phyloP scores from a whole-genome alignment of 495 filamentous ascomycete genomes.

The Tuber calosporum region DNA sequence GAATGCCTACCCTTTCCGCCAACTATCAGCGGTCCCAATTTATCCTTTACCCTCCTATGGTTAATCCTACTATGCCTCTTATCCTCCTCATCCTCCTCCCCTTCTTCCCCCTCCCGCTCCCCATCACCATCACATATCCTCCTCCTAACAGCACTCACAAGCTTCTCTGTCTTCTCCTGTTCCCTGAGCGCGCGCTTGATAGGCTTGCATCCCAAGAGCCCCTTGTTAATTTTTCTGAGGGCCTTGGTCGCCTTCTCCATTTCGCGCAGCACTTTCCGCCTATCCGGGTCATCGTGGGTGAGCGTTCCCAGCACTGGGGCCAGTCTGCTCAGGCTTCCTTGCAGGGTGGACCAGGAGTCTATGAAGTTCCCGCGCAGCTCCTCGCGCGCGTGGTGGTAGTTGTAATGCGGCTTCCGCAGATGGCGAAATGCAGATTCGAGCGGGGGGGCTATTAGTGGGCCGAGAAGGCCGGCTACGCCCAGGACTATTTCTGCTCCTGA shows the following conservation, averaged over 20 bases:
- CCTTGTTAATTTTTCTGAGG: constrained; percentile 15
- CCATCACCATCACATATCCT: constrained; percentile 7
- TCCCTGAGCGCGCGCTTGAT: constrained; percentile 14
- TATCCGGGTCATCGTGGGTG: constrained; percentile 16
- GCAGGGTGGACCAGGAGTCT: constrained; percentile 18
- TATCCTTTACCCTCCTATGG: background rate
- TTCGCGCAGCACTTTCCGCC: constrained; percentile 12
- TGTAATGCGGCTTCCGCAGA: constrained; percentile 16
- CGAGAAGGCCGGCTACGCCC: constrained; percentile 16
- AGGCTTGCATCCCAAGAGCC: constrained; percentile 12
- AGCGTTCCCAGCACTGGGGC: constrained; percentile 8
- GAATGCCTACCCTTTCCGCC: constrained; percentile 1
- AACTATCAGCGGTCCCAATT: background rate
- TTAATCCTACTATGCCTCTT: background rate
- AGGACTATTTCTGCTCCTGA: constrained; percentile 18
- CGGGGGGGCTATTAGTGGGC: constrained; percentile 15
- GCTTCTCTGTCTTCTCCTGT: constrained; percentile 15
- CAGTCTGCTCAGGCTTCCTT: constrained; percentile 6
- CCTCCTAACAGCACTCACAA: constrained; percentile 15
- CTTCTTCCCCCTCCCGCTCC: background rate
- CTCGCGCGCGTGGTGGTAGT: constrained; percentile 12
- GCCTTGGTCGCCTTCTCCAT: constrained; percentile 15
- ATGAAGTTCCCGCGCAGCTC: constrained; percentile 15
- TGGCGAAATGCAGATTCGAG: constrained; percentile 8
- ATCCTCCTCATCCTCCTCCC: background rate